Base-by-base conservation (phyloP, 371 early-diverging fungal genomes). In the Mucor indicus region DNA sequence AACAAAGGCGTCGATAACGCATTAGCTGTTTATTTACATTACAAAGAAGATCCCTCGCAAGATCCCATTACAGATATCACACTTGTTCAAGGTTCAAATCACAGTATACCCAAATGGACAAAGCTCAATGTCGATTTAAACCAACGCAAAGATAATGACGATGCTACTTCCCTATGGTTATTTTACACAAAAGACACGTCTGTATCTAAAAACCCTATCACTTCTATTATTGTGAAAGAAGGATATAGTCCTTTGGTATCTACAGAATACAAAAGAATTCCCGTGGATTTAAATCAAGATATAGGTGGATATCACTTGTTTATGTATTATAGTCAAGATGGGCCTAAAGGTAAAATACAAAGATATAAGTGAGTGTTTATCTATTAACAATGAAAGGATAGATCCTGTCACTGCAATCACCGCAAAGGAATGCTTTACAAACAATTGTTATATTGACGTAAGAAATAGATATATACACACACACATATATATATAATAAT, bases 361-460 rank as follows among this genome's bases (percentile, higher is more conserved):
- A 36, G 23, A 20, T 4, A 33, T 13, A 8, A 36, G 24, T 21
- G 6, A 8, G 13, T 15, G 4, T 17, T 8, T 19, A 43, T 31
- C 12, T 25, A 20, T 38, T 38, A 3, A 11, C 36, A 8, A 21
- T 33, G 13, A 50, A 57, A 1, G 35, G 32, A 8, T 60, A 42
- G 70, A 72, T 48, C 77, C 80, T 11, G 77, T 79, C 36, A 75
- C 77, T 16, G 69, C 72, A 12, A 69, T 79, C 22, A 60, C 80
- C 27, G 77, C 75, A 29, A 76, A 75, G 44, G 60, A 71, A 30
- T 79, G 80, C 32, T 55, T 71, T 15, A 57, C 75, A 3, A 57
- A 62, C 22, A 62, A 64, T 16, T 79, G 80, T 40, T 70, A 64
- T 22, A 43, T 79, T 24, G 80, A 76, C 13, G 75, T 74, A 50